Percentiles rank a stretch among this genome's conserved stretches.
Evolutionary conservation across 345 rosid genomes (phyloP).

Genomic region (Excoecaria cochinchinensis): DNA sequence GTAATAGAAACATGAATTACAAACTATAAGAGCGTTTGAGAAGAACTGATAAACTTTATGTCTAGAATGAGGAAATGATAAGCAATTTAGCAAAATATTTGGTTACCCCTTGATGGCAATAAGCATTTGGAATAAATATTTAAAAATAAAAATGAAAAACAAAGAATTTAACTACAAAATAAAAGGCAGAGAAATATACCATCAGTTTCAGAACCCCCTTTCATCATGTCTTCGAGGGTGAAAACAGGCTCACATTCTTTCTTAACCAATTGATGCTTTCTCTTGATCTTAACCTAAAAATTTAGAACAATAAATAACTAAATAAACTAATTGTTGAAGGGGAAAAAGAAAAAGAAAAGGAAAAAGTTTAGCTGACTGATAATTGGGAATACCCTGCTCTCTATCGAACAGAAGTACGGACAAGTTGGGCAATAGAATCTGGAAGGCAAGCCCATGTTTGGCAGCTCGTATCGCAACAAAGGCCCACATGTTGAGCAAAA

Average conservation of each 20-base stretch:
- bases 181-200: constrained; percentile 19
- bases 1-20: background rate
- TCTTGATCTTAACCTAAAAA: constrained; percentile 53
- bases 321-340: background rate
- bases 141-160: too few species aligned
- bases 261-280: constrained; percentile 46
- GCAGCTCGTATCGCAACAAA: constrained; percentile 51
- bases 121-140: too few species aligned
- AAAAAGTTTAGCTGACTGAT: background rate
- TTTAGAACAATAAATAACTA: background rate
- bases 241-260: constrained; percentile 56
- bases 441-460: constrained; percentile 34
- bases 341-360: background rate
- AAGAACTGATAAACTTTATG: background rate
- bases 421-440: constrained; percentile 58
- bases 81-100: background rate
- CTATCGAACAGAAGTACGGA: too few species aligned
- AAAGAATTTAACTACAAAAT: too few species aligned
- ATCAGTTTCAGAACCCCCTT: constrained; percentile 37
- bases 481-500: constrained; percentile 58
- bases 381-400: constrained; percentile 29
- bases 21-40: background rate
- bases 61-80: background rate
- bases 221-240: constrained; percentile 49
- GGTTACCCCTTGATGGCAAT: too few species aligned